Base-by-base conservation (phyloP, 31 red algal species). In the Bonnemaisonia californica region DNA sequence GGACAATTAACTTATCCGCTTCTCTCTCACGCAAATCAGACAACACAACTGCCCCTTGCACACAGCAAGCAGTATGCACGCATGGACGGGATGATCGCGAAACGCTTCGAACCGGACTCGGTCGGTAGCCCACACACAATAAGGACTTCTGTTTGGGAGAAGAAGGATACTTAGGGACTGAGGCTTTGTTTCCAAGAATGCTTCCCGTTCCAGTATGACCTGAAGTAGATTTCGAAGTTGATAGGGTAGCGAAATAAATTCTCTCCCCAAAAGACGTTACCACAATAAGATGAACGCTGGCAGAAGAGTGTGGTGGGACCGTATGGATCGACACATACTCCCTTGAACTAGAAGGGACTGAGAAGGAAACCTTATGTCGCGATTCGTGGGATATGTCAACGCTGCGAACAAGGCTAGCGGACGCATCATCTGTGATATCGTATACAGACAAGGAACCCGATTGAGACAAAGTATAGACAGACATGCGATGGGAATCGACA, bases 181-280 rank as follows among this genome's bases (percentile, higher is more conserved):
- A 35, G 34, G 30, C 29, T 40, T 41, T 67, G 84, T 24, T 55
- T 27, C 19, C 65, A 28, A 29, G 32, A n/a, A 7, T 57, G 4
- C 48, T 37, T 41, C 48, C 54, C 19, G 23, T 65, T 3, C 24
- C 28, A 22, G 78, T 72, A 24, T 35, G 32, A 69, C 61, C 65
- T n/a, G 65, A 54, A 5, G 63, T 11, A 66, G 40, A 80, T 3
- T 79, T 36, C 7, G 72, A 38, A 36, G 66, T n/a, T 31, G 28
- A 12, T 11, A 30, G 34, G 37, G 86, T 84, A 1, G 76, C 74
- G 63, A 74, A 97, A 65, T 89, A 92, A 29, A 97, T 88, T 31
- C 94, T 79, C 59, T 97, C 94, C 27, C 94, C 94, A 38, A 92
- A 79, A 1, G 94, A 92, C 41, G 94, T 87, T 42, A 97, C 89